Percentiles rank a stretch among this genome's conserved stretches.
phyloP scores from a whole-genome alignment of 805 yeast species.

The Yamadazyma ubonensis region DNA sequence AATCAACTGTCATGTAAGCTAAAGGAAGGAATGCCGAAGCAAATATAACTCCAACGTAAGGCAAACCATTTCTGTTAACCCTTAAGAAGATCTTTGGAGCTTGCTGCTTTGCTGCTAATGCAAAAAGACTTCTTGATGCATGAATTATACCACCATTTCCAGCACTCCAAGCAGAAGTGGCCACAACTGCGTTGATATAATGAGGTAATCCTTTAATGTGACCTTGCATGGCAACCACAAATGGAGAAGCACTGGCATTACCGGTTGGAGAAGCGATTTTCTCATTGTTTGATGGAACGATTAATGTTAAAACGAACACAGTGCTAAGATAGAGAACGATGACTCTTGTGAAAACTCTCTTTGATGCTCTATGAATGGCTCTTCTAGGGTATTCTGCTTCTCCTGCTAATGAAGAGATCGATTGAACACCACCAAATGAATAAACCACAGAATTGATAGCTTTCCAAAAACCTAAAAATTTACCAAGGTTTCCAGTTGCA shows the following conservation, averaged over 20 bases:
- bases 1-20: constrained; percentile 41
- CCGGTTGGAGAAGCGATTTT: constrained; percentile 26
- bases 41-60: constrained; percentile 16
- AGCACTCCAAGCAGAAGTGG: constrained; percentile 42
- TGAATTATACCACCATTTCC: constrained; percentile 30
- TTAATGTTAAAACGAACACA: constrained; percentile 32
- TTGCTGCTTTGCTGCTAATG: constrained; percentile 26
- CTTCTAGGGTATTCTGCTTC: constrained; percentile 36
- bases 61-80: constrained; percentile 27
- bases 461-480: constrained; percentile 32
- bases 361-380: constrained; percentile 27
- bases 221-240: constrained; percentile 39
- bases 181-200: constrained; percentile 38
- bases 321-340: constrained; percentile 27
- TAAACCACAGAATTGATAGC: constrained; percentile 40
- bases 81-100: constrained; percentile 35
- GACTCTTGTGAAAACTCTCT: constrained; percentile 30
- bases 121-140: constrained; percentile 33
- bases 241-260: constrained; percentile 37
- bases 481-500: constrained; percentile 36
- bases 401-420: constrained; percentile 25
- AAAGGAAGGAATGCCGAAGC: constrained; percentile 31
- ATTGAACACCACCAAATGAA: constrained; percentile 33
- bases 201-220: constrained; percentile 36
- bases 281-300: constrained; percentile 30